A percentile compares a stretch with the other conserved stretches of the same genome.
These are phyloP conservation scores for Geoglossum cookeanum DNA, from an alignment of 2,329 filamentous ascomycete species.

Conservation along the genomic window DNA sequence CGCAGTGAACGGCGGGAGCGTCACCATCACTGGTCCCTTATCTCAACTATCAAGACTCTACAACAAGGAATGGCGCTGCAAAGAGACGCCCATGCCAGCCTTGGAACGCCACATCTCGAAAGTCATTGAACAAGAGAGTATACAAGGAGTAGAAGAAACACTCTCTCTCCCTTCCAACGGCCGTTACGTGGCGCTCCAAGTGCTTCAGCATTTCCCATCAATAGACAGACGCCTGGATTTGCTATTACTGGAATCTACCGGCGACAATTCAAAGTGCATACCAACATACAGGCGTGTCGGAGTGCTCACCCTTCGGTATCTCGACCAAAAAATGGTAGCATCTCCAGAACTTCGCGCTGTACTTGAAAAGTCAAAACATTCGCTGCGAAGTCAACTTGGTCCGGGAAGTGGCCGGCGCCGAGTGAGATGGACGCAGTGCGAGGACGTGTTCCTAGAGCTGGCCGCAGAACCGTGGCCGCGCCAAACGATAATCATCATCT, in stretches of 20 bases:
- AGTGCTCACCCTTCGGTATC: neutral
- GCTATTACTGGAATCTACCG: neutral
- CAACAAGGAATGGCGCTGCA: slow-evolving; percentile 1
- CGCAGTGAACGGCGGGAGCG: neutral
- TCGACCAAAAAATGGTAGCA: neutral
- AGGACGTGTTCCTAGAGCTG: neutral
- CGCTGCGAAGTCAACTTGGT: neutral
- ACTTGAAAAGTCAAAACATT: neutral
- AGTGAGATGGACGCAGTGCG: neutral
- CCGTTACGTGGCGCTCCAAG: neutral
- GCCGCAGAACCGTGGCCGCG: neutral
- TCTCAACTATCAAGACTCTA: neutral
- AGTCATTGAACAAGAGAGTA: neutral
- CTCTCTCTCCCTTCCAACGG: neutral
- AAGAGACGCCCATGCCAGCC: neutral
- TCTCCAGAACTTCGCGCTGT: neutral
- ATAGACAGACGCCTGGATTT: neutral
- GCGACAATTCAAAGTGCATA: neutral
- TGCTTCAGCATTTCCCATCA: too few relatives aligned
- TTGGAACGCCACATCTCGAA: neutral
- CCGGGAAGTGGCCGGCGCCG: neutral
- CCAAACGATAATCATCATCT: neutral
- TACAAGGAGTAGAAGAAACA: neutral
- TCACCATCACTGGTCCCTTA: slow-evolving; percentile 2
- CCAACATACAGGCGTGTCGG: neutral